These are phyloP conservation scores for Macaranga tanarius DNA, from an alignment of 441 rosid genomes.

Conservation along the genomic window DNA sequence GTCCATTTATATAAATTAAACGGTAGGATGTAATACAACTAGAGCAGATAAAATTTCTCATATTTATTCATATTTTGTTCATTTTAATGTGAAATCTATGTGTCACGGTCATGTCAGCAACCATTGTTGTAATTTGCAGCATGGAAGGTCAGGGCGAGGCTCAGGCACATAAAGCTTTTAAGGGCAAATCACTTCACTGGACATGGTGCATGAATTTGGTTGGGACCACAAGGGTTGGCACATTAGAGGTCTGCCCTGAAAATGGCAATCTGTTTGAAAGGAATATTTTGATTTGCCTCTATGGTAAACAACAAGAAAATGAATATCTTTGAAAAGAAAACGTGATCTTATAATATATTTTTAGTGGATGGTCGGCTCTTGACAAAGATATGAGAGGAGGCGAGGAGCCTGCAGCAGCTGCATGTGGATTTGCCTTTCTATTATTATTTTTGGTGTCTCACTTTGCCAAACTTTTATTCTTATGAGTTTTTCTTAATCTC, in stretches of 20 bases:
- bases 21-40: no score
- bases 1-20: no score
- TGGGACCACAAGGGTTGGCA: background rate
- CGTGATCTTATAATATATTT: background rate
- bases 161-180: no score
- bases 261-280: background rate
- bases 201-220: background rate
- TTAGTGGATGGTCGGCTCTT: slow-evolving; percentile 24
- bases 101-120: no score
- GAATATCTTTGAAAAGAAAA: background rate
- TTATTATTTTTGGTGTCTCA: background rate
- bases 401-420: background rate
- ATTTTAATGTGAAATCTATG: no score
- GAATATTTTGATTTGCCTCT: background rate
- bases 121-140: background rate
- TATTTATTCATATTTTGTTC: no score
- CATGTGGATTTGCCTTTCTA: slow-evolving; percentile 12
- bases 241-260: background rate
- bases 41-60: no score
- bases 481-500: no score
- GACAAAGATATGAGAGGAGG: slow-evolving; percentile 12
- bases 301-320: background rate
- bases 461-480: no score
- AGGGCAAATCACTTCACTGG: background rate
- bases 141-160: no score